These are phyloP conservation scores for Diatrype stigma DNA, from an alignment of 2,329 filamentous ascomycete genomes.

Conservation along the genomic window DNA sequence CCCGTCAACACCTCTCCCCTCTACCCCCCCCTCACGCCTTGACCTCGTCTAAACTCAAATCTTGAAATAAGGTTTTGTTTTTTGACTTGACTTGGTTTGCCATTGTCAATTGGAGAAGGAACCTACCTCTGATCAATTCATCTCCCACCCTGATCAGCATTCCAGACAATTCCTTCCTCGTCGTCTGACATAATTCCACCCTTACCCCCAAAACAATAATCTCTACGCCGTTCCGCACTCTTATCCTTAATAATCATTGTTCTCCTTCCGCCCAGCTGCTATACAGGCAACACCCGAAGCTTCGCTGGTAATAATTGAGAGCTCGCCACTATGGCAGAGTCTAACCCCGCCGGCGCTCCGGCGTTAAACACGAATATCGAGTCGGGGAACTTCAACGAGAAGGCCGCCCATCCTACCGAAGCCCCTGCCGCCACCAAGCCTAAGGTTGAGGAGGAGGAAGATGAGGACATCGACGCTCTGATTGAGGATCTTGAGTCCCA, in stretches of 20 bases:
- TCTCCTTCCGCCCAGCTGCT: too few relatives aligned
- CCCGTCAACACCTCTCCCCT: slow-evolving; percentile 18
- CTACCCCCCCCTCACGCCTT: slow-evolving; percentile 18
- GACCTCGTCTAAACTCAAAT: slow-evolving; percentile 6
- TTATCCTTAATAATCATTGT: slow-evolving; percentile 8
- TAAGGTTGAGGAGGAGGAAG: slow-evolving; percentile 55
- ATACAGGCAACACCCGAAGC: slow-evolving; percentile 13
- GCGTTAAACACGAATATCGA: slow-evolving; percentile 62
- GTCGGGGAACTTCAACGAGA: slow-evolving; percentile 62
- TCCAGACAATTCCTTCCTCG: slow-evolving; percentile 15
- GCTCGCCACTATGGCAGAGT: slow-evolving; percentile 50
- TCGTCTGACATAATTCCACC: slow-evolving; percentile 8
- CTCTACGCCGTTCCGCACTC: slow-evolving; percentile 4
- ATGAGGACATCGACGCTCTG: slow-evolving; percentile 80
- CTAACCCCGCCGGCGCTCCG: slow-evolving; percentile 47
- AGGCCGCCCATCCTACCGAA: slow-evolving; percentile 39
- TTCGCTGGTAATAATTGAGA: slow-evolving; percentile 11
- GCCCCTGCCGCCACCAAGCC: slow-evolving; percentile 33
- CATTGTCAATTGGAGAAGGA: slow-evolving; percentile 7
- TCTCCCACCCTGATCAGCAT: slow-evolving; percentile 21
- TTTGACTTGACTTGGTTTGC: slow-evolving; percentile 14
- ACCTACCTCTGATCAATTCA: not conserved
- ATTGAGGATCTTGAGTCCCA: slow-evolving; percentile 84
- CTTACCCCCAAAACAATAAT: slow-evolving; percentile 10
- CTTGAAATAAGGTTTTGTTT: slow-evolving; percentile 11